Evolutionary conservation across 352 stramenopile species (phyloP).

Genomic region (Phytophthora syringae): DNA sequence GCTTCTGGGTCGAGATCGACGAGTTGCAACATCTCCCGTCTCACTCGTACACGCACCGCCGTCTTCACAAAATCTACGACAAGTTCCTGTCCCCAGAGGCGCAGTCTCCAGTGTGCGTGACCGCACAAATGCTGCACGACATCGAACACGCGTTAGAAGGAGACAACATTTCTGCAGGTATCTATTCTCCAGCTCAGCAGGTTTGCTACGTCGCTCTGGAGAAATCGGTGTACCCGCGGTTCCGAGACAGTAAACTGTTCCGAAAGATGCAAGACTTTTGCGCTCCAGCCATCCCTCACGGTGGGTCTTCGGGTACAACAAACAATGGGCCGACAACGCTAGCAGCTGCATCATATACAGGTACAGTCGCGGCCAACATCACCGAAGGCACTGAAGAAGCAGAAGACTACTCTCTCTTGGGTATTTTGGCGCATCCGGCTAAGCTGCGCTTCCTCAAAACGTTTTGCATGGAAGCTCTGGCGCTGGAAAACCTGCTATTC

Average conservation of each 20-base stretch:
- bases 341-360: conserved; percentile 16
- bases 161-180: conserved; percentile 74
- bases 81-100: conserved; percentile 83
- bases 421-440: conserved; percentile 69
- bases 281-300: conserved; percentile 36
- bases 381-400: conserved; percentile 25
- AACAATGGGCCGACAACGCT: conserved; percentile 8
- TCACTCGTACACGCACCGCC: conserved; percentile 81
- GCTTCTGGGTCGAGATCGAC: conserved; percentile 87
- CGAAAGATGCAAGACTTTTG: conserved; percentile 82
- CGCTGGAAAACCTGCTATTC: conserved; percentile 86
- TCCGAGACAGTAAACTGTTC: conserved; percentile 79
- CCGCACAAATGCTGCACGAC: conserved; percentile 63
- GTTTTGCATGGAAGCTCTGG: conserved; percentile 85
- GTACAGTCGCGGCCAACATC: conserved; percentile 25
- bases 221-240: conserved; percentile 77
- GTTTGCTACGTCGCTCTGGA: conserved; percentile 75
- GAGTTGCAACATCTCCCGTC: conserved; percentile 74
- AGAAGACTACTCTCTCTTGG: conserved; percentile 70
- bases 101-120: conserved; percentile 77
- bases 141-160: conserved; percentile 68
- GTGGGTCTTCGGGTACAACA: background rate
- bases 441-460: conserved; percentile 87
- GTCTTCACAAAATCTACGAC: conserved; percentile 87
- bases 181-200: conserved; percentile 71